Percentiles rank a stretch among this genome's conserved stretches.
These are phyloP conservation scores for Hymenoscyphus albidus DNA, from an alignment of 2,329 filamentous ascomycete species.

Conservation along the genomic window DNA sequence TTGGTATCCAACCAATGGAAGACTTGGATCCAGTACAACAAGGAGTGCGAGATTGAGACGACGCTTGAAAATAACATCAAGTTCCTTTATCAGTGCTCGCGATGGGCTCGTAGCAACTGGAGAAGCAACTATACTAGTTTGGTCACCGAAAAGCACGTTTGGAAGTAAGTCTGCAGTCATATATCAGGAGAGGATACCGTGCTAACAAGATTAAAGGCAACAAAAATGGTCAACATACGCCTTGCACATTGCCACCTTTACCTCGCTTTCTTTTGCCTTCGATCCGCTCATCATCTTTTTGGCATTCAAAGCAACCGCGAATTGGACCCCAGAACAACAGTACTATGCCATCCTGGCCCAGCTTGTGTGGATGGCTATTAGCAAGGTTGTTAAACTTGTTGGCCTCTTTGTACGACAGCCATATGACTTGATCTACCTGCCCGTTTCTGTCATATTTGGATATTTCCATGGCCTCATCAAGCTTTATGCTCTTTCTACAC, in stretches of 20 bases:
- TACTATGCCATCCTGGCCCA: constrained; percentile 57
- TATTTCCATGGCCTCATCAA: constrained; percentile 94
- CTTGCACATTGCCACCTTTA: constrained; percentile 87
- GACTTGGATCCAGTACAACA: constrained; percentile 92
- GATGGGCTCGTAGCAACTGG: constrained; percentile 98
- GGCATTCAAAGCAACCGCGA: constrained; percentile 63
- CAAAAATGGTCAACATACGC: constrained; percentile 94
- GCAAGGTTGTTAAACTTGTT: constrained; percentile 86
- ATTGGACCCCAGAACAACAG: constrained; percentile 53
- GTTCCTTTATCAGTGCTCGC: constrained; percentile 87
- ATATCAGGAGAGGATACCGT: not conserved
- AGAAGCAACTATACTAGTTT: constrained; percentile 92
- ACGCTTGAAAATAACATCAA: constrained; percentile 85
- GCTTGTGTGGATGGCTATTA: constrained; percentile 75
- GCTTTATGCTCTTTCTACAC: constrained; percentile 77
- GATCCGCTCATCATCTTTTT: constrained; percentile 70
- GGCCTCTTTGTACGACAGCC: constrained; percentile 84
- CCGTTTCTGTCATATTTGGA: constrained; percentile 84
- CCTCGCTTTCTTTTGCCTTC: constrained; percentile 76
- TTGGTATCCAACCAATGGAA: constrained; percentile 89
- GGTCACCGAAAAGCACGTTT: constrained; percentile 76
- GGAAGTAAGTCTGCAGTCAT: constrained; percentile 62
- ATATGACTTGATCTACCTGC: constrained; percentile 72
- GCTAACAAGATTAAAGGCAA: constrained; percentile 52
- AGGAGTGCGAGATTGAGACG: constrained; percentile 86